Base-by-base conservation (phyloP, 371 early-diverging fungal genomes). In the Choanephora cucurbitarum region DNA sequence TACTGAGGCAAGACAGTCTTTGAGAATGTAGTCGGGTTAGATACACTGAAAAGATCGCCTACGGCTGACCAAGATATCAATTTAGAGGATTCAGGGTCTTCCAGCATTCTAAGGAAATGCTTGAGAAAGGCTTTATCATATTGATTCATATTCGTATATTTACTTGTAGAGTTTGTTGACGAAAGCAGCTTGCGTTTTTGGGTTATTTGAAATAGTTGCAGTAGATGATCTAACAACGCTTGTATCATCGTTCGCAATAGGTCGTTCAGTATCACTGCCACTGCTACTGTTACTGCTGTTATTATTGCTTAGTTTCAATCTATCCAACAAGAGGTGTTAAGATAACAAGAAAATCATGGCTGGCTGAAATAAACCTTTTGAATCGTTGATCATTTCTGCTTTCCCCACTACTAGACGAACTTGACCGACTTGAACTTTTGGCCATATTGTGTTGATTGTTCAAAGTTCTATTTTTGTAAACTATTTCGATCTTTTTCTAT, bases 81-180 rank as follows among this genome's bases (percentile, higher is more conserved):
- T 40, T 77, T 70, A 21, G 73, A 73, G 15, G 79, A 79, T 46
- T 76, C 75, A 32, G 72, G 67, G 61, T 87, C 84, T 64, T 85
- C 83, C 14, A 84, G 69, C 84, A 84, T 83, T 60, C 80, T 79
- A 59, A 24, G 3, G 7, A 43, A 23, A 31, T 19, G 32, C 2
- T 42, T 17, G n/a, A n/a, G n/a, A 23, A 15, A 13, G n/a, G 17
- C 14, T 40, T 13, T 15, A 33, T 37, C 5, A 13, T 22, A 14
- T 14, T 42, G 14, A 53, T 49, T 19, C 17, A 46, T 34, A 15
- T 21, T n/a, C n/a, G n/a, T n/a, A n/a, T n/a, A 11, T 32, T 58
- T 76, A 79, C 81, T 82, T 84, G 70, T 85, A 86, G 21, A 88
- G 66, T 69, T 88, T 88, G 61, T 82, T 81, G 13, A 88, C 81